These are phyloP conservation scores for Entonaema liquescens DNA, from an alignment of 495 filamentous ascomycete species.

Conservation along the genomic window DNA sequence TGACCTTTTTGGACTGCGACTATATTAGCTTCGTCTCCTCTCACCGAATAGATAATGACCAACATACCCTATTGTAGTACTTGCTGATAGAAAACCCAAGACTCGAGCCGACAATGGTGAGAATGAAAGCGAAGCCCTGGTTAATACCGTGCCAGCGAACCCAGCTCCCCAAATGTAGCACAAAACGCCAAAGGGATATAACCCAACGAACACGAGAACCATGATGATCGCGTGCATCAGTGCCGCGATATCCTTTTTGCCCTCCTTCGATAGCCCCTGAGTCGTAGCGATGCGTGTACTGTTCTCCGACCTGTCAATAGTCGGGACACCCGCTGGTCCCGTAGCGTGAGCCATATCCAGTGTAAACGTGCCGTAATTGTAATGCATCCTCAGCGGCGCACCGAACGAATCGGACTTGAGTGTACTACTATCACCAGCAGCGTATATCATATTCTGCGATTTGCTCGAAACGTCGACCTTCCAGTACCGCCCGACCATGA, in stretches of 20 bases:
- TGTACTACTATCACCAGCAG: slow-evolving; percentile 55
- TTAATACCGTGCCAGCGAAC: slow-evolving; percentile 60
- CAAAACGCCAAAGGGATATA: slow-evolving; percentile 65
- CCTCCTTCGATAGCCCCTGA: slow-evolving; percentile 36
- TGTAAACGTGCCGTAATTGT: slow-evolving; percentile 62
- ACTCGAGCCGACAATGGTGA: slow-evolving; percentile 58
- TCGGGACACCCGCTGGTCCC: slow-evolving; percentile 47
- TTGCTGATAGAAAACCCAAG: slow-evolving; percentile 60
- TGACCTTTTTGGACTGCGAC: slow-evolving; percentile 58
- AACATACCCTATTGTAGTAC: slow-evolving; percentile 61
- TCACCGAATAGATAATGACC: neutral
- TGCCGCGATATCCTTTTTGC: slow-evolving; percentile 37
- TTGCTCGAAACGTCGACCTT: slow-evolving; percentile 50
- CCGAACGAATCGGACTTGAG: slow-evolving; percentile 52
- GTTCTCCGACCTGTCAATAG: slow-evolving; percentile 29
- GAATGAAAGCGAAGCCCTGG: slow-evolving; percentile 53
- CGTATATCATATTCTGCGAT: slow-evolving; percentile 63
- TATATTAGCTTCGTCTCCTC: slow-evolving; percentile 10
- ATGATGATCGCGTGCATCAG: slow-evolving; percentile 62
- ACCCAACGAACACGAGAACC: slow-evolving; percentile 59
- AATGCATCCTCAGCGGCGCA: slow-evolving; percentile 62
- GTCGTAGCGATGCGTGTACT: slow-evolving; percentile 38
- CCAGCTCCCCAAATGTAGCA: slow-evolving; percentile 56
- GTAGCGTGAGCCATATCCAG: slow-evolving; percentile 62
- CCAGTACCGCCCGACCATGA: slow-evolving; percentile 47